Evolutionary conservation across 768 basidiomycete species (phyloP), one percentile per base, ranked within the genome.

Genomic region (Sarcomyxa edulis): DNA sequence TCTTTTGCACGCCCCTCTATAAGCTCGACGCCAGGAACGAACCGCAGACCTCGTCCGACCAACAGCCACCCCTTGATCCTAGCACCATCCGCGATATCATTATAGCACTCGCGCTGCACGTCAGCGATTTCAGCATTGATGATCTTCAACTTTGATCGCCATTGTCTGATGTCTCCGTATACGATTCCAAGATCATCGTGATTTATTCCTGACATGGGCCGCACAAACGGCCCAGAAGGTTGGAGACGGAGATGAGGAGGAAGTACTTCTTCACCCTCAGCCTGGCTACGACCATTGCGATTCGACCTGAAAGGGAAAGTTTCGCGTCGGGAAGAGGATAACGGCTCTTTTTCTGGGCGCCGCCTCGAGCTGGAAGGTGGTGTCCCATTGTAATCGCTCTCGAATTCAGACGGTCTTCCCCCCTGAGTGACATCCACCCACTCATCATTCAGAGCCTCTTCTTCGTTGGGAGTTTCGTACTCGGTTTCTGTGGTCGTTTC

Each of bases 1-100:
- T 90, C 86, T 56, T 85, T 88, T 10, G 85, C 81, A 42, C 83
- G 63, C 2, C 88, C 88, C 52, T 86, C 81, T 16, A 92, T 87
- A 24, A 83, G 60, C 52, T 84, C 64, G 5, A 83, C 58, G 2
- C 78, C 77, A 21, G 76, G 77, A 19, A 90, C 54, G 47, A 69
- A 72, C 39, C 76, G 59, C 42, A 89, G 55, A 1, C 84, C 85
- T 19, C 75, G 68, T 7, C 88, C 88, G 27, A 86, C 71, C 53
- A 92, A 59, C 37, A 92, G 53, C 84, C 86, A 90, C 0, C 88
- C 88, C 48, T 81, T 82, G 43, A 84, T 72, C 32, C 71, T 62
- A 21, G 69, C 65, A 6, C 87, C 87, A 38, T 76, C 74, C 7
- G 84, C 82, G 40, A 90, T 86, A 48, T 83, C 74, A 39, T 76